A percentile compares a stretch with the other conserved stretches of the same genome.
Conservation (phyloP, 1,284 basidiomycete species). For the Stereum hirsutum region DNA sequence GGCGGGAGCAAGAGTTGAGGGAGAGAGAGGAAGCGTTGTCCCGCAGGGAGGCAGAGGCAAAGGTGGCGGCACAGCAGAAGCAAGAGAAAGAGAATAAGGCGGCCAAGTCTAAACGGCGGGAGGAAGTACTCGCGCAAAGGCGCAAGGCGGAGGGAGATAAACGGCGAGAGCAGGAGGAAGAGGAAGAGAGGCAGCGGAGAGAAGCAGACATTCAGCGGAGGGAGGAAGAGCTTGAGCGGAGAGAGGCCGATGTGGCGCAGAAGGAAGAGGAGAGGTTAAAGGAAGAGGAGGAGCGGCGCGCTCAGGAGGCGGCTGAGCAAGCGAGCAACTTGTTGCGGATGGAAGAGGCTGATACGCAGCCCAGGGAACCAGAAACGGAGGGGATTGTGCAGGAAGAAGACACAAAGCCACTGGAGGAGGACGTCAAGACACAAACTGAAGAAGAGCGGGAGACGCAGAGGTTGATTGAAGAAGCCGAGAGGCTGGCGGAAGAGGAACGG, state of each 20-base stretch:
- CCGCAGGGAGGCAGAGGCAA: neutral
- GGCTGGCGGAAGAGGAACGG: conserved; percentile 5
- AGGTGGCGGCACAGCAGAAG: neutral
- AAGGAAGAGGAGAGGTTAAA: too few species aligned
- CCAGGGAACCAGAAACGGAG: too few species aligned
- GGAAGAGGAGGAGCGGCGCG: too few species aligned
- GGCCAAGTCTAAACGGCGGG: too few species aligned
- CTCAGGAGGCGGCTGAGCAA: too few species aligned
- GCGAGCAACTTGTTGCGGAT: too few species aligned
- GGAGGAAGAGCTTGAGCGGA: neutral
- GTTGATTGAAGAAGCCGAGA: conserved; percentile 4
- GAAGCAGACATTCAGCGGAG: conserved; percentile 1
- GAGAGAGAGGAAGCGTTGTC: neutral
- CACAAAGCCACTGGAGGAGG: conserved; percentile 3
- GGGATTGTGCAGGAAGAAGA: conserved; percentile 5
- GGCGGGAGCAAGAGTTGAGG: conserved; percentile 7
- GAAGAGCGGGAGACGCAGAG: conserved; percentile 8
- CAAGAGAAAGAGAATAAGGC: neutral
- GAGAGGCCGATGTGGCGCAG: neutral
- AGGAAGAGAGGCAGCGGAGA: neutral
- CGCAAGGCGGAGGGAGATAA: too few species aligned
- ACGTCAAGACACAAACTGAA: conserved; percentile 3
- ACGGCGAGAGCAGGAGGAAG: neutral
- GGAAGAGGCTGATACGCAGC: neutral
- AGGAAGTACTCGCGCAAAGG: too few species aligned